Evolutionary conservation across 768 basidiomycete species (phyloP).

Genomic region (Boletus barrowsii): DNA sequence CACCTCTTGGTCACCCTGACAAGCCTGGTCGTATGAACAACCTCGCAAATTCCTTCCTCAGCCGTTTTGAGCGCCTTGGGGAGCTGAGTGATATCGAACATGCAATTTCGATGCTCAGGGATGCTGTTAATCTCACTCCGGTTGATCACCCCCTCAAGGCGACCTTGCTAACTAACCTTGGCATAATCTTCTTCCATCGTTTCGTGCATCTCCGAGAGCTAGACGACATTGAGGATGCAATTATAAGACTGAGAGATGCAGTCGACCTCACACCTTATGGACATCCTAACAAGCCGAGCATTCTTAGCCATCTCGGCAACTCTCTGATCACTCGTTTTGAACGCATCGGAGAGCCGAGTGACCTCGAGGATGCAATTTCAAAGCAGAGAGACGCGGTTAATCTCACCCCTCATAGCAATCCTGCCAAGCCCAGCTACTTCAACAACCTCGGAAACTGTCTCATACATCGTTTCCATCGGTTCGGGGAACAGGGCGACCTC

Average conservation of each 20-base stretch:
- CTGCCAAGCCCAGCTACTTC: no score
- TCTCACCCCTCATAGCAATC: no score
- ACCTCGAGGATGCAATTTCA: no score
- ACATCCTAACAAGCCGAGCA: not conserved
- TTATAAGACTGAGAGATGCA: not conserved
- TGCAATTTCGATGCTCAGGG: not conserved
- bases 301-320: not conserved
- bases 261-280: not conserved
- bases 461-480: not conserved
- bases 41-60: no score
- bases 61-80: not conserved
- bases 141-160: not conserved
- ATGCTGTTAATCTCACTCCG: not conserved
- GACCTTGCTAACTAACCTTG: not conserved
- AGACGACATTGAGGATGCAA: not conserved
- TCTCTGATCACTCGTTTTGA: not conserved
- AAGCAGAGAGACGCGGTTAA: no score
- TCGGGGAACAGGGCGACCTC: not conserved
- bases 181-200: not conserved
- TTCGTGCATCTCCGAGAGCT: not conserved
- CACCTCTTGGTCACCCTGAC: no score
- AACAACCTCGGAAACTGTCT: no score
- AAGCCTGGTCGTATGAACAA: no score
- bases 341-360: no score
- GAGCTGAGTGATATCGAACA: not conserved